Evolutionary conservation across 164 flowering plant species (phyloP).

Genomic region (Taxillus chinensis): DNA sequence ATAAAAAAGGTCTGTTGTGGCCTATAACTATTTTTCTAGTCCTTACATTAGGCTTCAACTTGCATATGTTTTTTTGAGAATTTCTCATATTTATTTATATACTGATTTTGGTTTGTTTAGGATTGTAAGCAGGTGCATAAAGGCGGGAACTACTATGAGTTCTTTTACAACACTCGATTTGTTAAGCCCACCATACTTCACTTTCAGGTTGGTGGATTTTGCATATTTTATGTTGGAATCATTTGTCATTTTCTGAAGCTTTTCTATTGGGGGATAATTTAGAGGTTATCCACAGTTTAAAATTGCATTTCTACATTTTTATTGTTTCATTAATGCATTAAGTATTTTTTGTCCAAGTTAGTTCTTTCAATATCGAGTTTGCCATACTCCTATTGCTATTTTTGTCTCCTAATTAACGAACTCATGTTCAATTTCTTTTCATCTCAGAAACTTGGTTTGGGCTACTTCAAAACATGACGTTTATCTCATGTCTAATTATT

Average conservation of each 20-base stretch:
- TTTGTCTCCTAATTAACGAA: not conserved
- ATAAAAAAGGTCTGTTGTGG: slow-evolving; percentile 33
- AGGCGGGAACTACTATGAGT: slow-evolving; percentile 46
- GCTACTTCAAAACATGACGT: slow-evolving; percentile 57
- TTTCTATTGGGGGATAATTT: too few relatives aligned
- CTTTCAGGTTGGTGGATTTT: slow-evolving; percentile 45
- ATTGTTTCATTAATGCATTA: too few relatives aligned
- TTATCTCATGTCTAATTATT: slow-evolving; percentile 37
- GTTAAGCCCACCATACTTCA: slow-evolving; percentile 72
- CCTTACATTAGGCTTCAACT: not conserved
- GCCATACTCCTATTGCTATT: not conserved
- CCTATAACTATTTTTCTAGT: not conserved
- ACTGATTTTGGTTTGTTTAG: slow-evolving; percentile 13
- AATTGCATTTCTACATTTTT: too few relatives aligned
- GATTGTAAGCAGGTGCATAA: slow-evolving; percentile 38
- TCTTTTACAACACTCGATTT: slow-evolving; percentile 45
- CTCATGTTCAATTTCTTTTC: slow-evolving; percentile 12
- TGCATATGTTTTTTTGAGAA: not conserved
- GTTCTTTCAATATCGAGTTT: too few relatives aligned
- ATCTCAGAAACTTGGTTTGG: slow-evolving; percentile 59
- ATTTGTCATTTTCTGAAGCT: too few relatives aligned
- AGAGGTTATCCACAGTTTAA: too few relatives aligned
- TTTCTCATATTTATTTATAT: not conserved
- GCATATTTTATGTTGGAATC: not conserved
- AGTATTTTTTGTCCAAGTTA: too few relatives aligned